Conservation (phyloP, 2,329 filamentous ascomycete genomes). For the Colletotrichum neosansevieriae region DNA sequence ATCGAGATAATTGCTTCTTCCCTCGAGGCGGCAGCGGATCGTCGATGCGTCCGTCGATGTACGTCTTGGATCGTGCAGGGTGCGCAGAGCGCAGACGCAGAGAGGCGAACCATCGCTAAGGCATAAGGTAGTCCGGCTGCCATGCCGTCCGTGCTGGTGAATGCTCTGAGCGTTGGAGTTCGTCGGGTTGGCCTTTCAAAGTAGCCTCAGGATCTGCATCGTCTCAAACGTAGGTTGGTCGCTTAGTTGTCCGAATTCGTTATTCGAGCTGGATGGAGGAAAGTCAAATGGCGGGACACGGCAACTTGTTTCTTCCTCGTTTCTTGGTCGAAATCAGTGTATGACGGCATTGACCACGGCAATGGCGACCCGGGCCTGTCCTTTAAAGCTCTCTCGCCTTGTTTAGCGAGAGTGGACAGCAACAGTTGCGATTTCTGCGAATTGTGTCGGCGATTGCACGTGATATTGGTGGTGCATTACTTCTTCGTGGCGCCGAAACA, state of each 20-base stretch:
- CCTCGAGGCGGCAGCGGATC: constrained; percentile 11
- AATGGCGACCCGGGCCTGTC: neutral
- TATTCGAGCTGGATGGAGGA: neutral
- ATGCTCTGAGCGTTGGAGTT: constrained; percentile 11
- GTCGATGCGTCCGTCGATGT: constrained; percentile 33
- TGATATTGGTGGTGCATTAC: neutral
- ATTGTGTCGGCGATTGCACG: no score
- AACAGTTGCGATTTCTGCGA: no score
- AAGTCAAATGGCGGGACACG: neutral
- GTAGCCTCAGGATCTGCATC: neutral
- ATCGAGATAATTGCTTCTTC: constrained; percentile 28
- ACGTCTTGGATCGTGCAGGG: constrained; percentile 25
- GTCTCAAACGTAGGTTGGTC: constrained; percentile 11
- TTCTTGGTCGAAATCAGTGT: constrained; percentile 2
- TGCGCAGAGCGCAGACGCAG: neutral
- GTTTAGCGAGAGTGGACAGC: no score
- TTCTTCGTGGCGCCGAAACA: constrained; percentile 23
- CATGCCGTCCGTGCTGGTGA: constrained; percentile 28
- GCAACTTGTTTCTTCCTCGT: neutral
- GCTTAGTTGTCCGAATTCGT: constrained; percentile 11
- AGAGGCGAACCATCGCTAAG: constrained; percentile 16
- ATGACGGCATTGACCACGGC: constrained; percentile 15
- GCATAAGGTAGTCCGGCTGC: constrained; percentile 30
- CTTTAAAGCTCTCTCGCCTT: no score
- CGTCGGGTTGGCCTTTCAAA: neutral